Conservation (phyloP, 2,329 filamentous ascomycete genomes). For the Aspergillus bombycis region DNA sequence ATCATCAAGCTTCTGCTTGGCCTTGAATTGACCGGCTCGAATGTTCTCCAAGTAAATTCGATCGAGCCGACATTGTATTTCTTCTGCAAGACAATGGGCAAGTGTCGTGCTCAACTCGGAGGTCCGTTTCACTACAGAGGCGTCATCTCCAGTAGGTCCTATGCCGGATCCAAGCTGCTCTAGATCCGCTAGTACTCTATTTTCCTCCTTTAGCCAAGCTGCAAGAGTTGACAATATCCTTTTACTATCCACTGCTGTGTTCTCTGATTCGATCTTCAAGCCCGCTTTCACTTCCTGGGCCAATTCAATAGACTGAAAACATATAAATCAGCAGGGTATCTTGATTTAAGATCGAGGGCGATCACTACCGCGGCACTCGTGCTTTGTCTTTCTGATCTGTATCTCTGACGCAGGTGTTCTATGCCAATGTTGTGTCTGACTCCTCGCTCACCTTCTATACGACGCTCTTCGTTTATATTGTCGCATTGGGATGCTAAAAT, state of each 20-base stretch:
- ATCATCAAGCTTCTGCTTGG: background rate
- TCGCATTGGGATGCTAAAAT: slow-evolving; percentile 37
- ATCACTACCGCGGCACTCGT: slow-evolving; percentile 35
- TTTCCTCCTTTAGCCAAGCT: slow-evolving; percentile 40
- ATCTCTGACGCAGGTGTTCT: slow-evolving; percentile 36
- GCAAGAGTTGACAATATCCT: slow-evolving; percentile 38
- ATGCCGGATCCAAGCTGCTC: slow-evolving; percentile 34
- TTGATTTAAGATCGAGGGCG: background rate
- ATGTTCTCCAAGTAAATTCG: slow-evolving; percentile 42
- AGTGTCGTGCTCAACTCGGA: slow-evolving; percentile 33
- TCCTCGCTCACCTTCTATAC: slow-evolving; percentile 25
- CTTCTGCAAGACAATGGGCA: slow-evolving; percentile 38
- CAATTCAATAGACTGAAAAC: slow-evolving; percentile 39
- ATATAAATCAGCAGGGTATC: slow-evolving; percentile 17
- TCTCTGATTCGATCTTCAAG: slow-evolving; percentile 36
- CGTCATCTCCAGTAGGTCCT: slow-evolving; percentile 34
- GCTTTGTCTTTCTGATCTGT: slow-evolving; percentile 40
- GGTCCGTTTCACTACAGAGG: slow-evolving; percentile 31
- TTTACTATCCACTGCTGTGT: slow-evolving; percentile 35
- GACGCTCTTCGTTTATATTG: slow-evolving; percentile 30
- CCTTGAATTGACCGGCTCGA: slow-evolving; percentile 8
- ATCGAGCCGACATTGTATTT: slow-evolving; percentile 44
- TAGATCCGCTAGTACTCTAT: slow-evolving; percentile 34
- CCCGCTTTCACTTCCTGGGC: slow-evolving; percentile 35
- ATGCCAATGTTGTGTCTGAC: slow-evolving; percentile 30